Conservation (phyloP, 306 rosid species). For the Luffa aegyptiaca region DNA sequence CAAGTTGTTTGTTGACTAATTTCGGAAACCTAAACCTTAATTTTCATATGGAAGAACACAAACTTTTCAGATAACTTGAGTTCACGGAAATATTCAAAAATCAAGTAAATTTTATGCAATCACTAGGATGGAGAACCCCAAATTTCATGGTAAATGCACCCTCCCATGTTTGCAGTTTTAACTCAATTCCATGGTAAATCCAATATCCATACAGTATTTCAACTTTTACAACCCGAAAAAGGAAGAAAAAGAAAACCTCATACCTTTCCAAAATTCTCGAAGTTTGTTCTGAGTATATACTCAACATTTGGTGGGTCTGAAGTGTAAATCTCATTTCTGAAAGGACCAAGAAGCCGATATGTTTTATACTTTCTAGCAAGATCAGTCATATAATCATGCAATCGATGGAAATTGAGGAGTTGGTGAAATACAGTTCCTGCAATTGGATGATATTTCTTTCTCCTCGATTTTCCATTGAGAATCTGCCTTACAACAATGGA, state of each 20-base stretch:
- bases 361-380: conserved; percentile 60
- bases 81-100: not conserved
- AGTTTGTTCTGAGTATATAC: conserved; percentile 73
- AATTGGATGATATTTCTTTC: conserved; percentile 51
- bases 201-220: not conserved
- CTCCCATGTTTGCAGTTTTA: not conserved
- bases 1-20: too few species aligned
- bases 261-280: conserved; percentile 82
- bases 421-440: conserved; percentile 66
- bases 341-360: conserved; percentile 49
- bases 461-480: conserved; percentile 15
- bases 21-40: too few species aligned
- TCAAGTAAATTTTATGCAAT: not conserved
- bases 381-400: conserved; percentile 76
- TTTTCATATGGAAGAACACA: too few species aligned
- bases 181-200: not conserved
- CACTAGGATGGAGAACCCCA: too few species aligned
- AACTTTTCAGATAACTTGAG: too few species aligned
- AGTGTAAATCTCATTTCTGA: conserved; percentile 61
- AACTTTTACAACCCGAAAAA: not conserved
- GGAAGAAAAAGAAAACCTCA: not conserved
- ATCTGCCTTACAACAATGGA: conserved; percentile 16
- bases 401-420: conserved; percentile 48
- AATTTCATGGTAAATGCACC: not conserved
- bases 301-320: conserved; percentile 64